phyloP scores from a whole-genome alignment of 371 early-diverging fungal genomes.

The Mucor lusitanicus region DNA sequence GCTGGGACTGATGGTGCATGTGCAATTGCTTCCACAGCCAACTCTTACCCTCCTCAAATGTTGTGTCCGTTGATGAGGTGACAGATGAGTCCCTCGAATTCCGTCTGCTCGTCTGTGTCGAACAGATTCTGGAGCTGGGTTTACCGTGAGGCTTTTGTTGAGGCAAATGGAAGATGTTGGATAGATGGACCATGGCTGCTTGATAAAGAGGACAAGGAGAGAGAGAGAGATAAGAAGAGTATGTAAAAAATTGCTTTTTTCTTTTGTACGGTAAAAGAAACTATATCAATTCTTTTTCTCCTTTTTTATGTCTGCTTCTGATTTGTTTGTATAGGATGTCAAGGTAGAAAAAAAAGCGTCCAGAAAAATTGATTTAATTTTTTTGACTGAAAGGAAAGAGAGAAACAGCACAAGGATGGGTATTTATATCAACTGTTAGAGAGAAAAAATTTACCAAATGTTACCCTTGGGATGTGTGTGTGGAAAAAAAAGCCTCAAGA shows the following conservation, averaged over 20 bases:
- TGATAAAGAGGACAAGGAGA: neutral
- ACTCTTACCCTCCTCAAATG: slow-evolving; percentile 21
- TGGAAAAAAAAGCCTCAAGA: neutral
- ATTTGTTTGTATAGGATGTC: neutral
- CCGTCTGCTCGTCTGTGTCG: slow-evolving; percentile 19
- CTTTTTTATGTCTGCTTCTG: neutral
- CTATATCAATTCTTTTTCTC: neutral
- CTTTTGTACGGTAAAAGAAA: slow-evolving; percentile 16
- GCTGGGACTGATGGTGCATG: slow-evolving; percentile 1
- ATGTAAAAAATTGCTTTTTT: slow-evolving; percentile 34
- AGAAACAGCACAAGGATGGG: neutral
- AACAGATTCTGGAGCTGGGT: slow-evolving; percentile 3
- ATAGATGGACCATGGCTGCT: slow-evolving; percentile 19
- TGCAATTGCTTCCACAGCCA: slow-evolving; percentile 23
- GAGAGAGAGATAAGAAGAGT: neutral
- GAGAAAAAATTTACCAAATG: neutral
- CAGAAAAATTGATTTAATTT: neutral
- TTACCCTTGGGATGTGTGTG: neutral
- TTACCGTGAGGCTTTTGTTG: neutral
- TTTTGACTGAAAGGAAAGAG: neutral
- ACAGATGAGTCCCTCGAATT: slow-evolving; percentile 19
- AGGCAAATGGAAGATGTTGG: slow-evolving; percentile 15
- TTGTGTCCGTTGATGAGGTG: slow-evolving; percentile 5
- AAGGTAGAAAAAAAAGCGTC: neutral
- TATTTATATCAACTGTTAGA: neutral